Evolutionary conservation across 2,329 filamentous ascomycete genomes (phyloP), one percentile per base, ranked within the genome.

Genomic region (Tolypocladium ophioglossoides): DNA sequence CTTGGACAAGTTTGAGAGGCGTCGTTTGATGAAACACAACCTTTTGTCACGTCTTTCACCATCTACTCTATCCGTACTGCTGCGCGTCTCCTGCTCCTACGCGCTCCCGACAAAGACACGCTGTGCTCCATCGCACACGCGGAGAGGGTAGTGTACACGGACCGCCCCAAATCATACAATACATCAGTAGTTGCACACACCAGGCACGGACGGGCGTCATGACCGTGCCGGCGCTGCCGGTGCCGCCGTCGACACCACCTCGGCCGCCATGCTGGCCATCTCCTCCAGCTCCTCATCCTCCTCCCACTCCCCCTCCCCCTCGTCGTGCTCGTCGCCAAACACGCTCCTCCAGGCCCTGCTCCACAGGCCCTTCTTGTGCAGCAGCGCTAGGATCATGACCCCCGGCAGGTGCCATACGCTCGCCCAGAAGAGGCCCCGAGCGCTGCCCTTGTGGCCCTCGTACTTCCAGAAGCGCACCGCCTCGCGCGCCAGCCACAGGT

Each of bases 321-420:
- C 76, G 1, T 82, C 81, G 22, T 80, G 75, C 4, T 77, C 74
- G 0, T 76, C 74, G 0, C 86, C 87, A 54, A 82, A 75, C 0
- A 88, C 72, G 54, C 82, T 81, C 54, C 77, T 80, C 84, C 87
- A 92, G n/a, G 92, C 82, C 18, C 91, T 79, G 59, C 84, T 80
- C 90, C 89, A 94, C 71, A 96, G 79, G 0, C 91, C 92, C 73
- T 91, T 95, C 79, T 99, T 99, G 71, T 95, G 89, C 54, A 87
- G 81, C 70, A 97, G 85, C 3, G 91, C 92, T 57, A 96, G 75
- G 49, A 96, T 90, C 77, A 99, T 83, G 44, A 97, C 79, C 30
- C 86, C 87, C 0, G 94, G 94, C 50, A 99, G 70, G 72, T 96
- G 91, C 94, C 92, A 97, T 11, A 99, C 90, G 68, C 90, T 96